These are phyloP conservation scores for Candida wancherniae DNA, from an alignment of 805 yeast species.

Conservation along the genomic window DNA sequence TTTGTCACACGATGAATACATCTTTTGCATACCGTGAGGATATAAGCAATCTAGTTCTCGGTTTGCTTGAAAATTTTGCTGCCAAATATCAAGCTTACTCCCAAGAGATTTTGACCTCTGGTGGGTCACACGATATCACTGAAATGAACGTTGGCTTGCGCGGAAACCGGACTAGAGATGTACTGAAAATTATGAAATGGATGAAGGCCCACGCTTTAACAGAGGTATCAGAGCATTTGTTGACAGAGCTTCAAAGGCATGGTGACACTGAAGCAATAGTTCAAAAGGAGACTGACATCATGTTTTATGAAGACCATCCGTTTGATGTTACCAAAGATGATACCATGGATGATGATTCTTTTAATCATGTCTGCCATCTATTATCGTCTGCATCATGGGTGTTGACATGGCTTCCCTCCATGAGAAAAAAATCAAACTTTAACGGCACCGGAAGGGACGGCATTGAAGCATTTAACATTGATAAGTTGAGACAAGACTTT, in stretches of 20 bases:
- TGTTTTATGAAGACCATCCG: slow-evolving; percentile 23
- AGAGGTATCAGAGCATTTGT: slow-evolving; percentile 17
- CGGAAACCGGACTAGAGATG: slow-evolving; percentile 15
- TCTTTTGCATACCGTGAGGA: slow-evolving; percentile 55
- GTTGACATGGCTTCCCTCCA: slow-evolving; percentile 53
- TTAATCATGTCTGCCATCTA: slow-evolving; percentile 49
- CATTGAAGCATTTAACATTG: slow-evolving; percentile 19
- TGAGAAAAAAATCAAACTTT: slow-evolving; percentile 39
- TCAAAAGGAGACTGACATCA: slow-evolving; percentile 24
- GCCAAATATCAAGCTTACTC: slow-evolving; percentile 30
- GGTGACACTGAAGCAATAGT: slow-evolving; percentile 9
- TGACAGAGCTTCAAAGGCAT: slow-evolving; percentile 4
- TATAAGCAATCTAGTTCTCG: slow-evolving; percentile 44
- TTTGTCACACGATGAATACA: slow-evolving; percentile 55
- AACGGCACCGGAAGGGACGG: slow-evolving; percentile 16
- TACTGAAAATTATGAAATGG: slow-evolving; percentile 30
- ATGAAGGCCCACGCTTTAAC: slow-evolving; percentile 28
- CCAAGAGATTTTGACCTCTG: slow-evolving; percentile 32
- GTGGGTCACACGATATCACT: slow-evolving; percentile 19
- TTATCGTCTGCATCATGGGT: slow-evolving; percentile 54
- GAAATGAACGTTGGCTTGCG: slow-evolving; percentile 11
- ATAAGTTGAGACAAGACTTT: slow-evolving; percentile 37
- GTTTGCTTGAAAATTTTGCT: slow-evolving; percentile 33
- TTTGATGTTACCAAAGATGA: slow-evolving; percentile 44
- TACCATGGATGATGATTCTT: slow-evolving; percentile 47